Percentiles rank a stretch among this genome's conserved stretches.
phyloP scores from a whole-genome alignment of 306 rosid genomes.

The Calophaca sinica region DNA sequence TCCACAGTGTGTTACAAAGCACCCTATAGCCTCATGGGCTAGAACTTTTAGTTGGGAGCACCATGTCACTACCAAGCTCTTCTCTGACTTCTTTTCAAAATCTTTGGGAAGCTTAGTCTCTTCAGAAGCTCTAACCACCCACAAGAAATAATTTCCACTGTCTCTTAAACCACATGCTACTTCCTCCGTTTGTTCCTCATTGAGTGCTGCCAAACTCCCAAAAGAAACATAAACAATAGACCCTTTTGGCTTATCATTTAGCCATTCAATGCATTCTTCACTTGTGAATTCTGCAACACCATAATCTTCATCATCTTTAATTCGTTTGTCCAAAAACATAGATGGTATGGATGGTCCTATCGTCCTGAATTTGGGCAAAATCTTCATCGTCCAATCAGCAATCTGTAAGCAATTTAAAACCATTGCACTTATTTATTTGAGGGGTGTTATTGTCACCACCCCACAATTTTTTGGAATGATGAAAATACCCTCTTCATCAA shows the following conservation, averaged over 20 bases:
- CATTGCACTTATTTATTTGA: no score
- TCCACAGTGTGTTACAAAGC: constrained; percentile 45
- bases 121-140: constrained; percentile 18
- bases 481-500: no score
- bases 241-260: constrained; percentile 32
- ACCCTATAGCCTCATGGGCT: constrained; percentile 36
- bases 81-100: constrained; percentile 27
- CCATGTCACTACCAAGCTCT: constrained; percentile 33
- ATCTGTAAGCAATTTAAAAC: neutral
- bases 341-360: constrained; percentile 45
- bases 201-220: neutral
- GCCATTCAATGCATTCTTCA: constrained; percentile 26
- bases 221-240: constrained; percentile 27
- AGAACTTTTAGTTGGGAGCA: constrained; percentile 38
- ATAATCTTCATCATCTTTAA: constrained; percentile 37
- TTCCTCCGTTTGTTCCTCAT: constrained; percentile 22
- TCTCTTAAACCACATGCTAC: constrained; percentile 3
- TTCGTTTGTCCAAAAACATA: constrained; percentile 6
- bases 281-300: neutral
- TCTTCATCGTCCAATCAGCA: constrained; percentile 29
- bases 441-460: no score
- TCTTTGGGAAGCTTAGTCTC: constrained; percentile 27
- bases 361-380: constrained; percentile 33
- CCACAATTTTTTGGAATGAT: no score
- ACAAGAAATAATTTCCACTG: constrained; percentile 10